Evolutionary conservation across 768 basidiomycete species (phyloP).

Genomic region (Hygrocybe coccinea): DNA sequence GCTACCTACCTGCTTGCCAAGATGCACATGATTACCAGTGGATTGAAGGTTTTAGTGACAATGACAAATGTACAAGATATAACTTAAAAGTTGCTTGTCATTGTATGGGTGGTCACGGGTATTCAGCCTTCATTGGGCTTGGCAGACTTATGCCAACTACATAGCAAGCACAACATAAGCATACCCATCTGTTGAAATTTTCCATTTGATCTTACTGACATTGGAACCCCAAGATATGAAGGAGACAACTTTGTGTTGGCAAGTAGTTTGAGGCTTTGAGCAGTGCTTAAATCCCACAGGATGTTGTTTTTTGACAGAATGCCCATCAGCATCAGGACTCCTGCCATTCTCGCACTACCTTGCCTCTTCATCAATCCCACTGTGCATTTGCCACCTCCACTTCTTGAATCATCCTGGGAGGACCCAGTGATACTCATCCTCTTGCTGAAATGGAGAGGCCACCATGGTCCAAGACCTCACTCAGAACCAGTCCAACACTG

Average conservation of each 20-base stretch:
- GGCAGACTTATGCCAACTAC: constrained; percentile 62
- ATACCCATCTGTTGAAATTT: not conserved
- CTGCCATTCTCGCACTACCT: constrained; percentile 54
- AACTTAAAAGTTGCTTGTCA: constrained; percentile 65
- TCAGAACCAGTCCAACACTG: constrained; percentile 33
- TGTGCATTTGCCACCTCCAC: constrained; percentile 18
- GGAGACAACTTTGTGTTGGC: constrained; percentile 79
- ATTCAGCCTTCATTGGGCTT: constrained; percentile 62
- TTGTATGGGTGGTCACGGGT: constrained; percentile 76
- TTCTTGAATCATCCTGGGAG: constrained; percentile 30
- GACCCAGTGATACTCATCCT: constrained; percentile 37
- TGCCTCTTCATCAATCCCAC: constrained; percentile 36
- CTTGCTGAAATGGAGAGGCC: constrained; percentile 64
- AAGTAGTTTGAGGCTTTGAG: constrained; percentile 71
- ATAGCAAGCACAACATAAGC: constrained; percentile 57
- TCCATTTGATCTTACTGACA: constrained; percentile 2
- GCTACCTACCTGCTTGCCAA: constrained; percentile 58
- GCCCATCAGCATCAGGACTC: constrained; percentile 28
- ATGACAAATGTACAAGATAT: constrained; percentile 48
- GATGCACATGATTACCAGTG: constrained; percentile 66
- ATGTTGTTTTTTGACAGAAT: constrained; percentile 27
- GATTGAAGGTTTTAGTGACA: constrained; percentile 59
- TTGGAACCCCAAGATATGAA: constrained; percentile 50
- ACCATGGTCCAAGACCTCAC: constrained; percentile 47
- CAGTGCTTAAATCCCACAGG: constrained; percentile 59